Conservation (phyloP, 1,139 yeast genomes). For the Pichia sorboxylosa region DNA sequence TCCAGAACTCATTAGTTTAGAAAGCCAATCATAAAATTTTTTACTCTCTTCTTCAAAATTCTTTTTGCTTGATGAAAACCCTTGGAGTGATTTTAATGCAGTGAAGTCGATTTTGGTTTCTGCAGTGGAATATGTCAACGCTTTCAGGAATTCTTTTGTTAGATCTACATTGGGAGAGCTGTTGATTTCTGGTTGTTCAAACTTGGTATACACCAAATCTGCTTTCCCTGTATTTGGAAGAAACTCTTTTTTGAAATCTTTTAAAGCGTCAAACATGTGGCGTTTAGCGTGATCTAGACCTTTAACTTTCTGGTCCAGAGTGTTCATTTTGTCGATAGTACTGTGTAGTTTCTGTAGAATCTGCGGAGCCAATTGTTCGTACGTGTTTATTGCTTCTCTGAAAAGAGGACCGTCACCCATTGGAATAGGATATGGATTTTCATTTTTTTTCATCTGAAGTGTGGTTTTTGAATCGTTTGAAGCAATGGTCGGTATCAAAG, state of each 20-base stretch:
- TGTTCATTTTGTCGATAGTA: slow-evolving; percentile 14
- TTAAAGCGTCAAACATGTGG: slow-evolving; percentile 20
- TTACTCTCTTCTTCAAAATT: slow-evolving; percentile 61
- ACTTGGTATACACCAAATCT: slow-evolving; percentile 5
- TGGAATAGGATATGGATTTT: slow-evolving; percentile 23
- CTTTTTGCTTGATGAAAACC: slow-evolving; percentile 20
- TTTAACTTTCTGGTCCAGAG: slow-evolving; percentile 12
- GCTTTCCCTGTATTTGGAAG: slow-evolving; percentile 1
- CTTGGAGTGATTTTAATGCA: slow-evolving; percentile 4
- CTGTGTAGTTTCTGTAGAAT: slow-evolving; percentile 36
- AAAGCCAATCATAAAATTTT: slow-evolving; percentile 66
- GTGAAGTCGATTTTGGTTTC: slow-evolving; percentile 6
- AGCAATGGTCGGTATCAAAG: too few species aligned
- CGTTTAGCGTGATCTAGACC: slow-evolving; percentile 12
- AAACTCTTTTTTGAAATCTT: slow-evolving; percentile 24
- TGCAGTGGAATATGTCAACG: slow-evolving; percentile 1
- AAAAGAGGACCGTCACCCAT: slow-evolving; percentile 70
- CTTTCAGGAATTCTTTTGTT: slow-evolving; percentile 2
- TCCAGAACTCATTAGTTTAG: slow-evolving; percentile 56
- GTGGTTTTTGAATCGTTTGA: too few species aligned
- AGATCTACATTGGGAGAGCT: slow-evolving; percentile 1
- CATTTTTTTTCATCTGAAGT: too few species aligned
- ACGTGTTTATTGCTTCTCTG: slow-evolving; percentile 40
- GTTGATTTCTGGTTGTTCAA: slow-evolving; percentile 2
- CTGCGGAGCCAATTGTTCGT: slow-evolving; percentile 33